Percentiles rank a stretch among this genome's conserved stretches.
Evolutionary conservation across 176 grass and related monocot species (phyloP).

Genomic region (Avena sativa): DNA sequence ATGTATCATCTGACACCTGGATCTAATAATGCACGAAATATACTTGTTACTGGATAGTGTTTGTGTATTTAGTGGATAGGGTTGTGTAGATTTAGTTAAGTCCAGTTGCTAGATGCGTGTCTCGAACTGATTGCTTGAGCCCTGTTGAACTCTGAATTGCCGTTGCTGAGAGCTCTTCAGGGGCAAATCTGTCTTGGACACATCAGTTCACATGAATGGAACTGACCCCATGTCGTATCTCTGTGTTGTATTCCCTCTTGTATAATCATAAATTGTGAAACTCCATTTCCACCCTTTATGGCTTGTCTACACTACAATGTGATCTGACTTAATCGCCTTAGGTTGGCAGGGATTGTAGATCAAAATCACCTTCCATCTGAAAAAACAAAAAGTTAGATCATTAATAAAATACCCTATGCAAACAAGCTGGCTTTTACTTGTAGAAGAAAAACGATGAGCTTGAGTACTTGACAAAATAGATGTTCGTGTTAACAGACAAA

Average conservation of each 20-base stretch:
- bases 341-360: not conserved
- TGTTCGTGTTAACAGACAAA: not conserved
- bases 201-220: no score
- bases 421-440: not conserved
- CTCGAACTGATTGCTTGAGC: conserved; percentile 12
- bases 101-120: not conserved
- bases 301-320: not conserved
- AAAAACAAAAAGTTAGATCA: not conserved
- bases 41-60: not conserved
- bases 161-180: not conserved
- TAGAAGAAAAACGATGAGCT: not conserved
- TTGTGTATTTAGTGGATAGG: conserved; percentile 28
- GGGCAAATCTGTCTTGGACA: no score
- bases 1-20: conserved; percentile 10
- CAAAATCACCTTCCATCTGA: not conserved
- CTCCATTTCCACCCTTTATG: no score
- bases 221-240: no score
- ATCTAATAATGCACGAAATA: not conserved
- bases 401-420: not conserved
- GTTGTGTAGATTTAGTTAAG: not conserved
- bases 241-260: not conserved
- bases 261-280: no score
- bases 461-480: not conserved
- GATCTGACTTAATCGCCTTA: not conserved
- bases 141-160: not conserved